Base-by-base conservation (phyloP, 208 protist genomes). In the Tritrichomonas musculus region DNA sequence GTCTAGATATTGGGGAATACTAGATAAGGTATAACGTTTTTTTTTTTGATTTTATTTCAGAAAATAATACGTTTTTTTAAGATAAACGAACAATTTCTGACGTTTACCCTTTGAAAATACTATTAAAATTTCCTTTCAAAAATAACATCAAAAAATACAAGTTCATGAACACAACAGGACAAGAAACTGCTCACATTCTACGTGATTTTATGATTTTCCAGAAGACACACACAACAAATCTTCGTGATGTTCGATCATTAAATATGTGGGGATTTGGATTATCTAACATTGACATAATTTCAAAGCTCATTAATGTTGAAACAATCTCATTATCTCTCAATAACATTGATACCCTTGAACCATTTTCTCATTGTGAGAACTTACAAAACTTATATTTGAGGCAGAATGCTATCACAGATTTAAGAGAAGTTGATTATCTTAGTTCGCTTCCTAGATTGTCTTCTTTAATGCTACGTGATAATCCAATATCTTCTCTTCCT, bases 201-300 rank as follows among this genome's bases (percentile, higher is more conserved):
- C 49, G 14, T 13, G 44, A 84, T 17, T 44, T 53, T 53, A 84
- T 84, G 73, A 84, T 84, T 53, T 84, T 84, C 44, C 41, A 49
- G 44, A 84, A 84, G 30, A 84, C 73, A 13, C 36, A 53, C 9
- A 53, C 73, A 1, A 49, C 4, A 14, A 53, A 17, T 33, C 25
- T 84, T 8, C 8, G 25, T 25, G 73, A 84, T 84, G 73, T 84
- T 53, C 2, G 44, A 25, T n/a, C 44, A 53, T 53, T 84, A 8
- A 84, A 49, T 33, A 84, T 84, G 36, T 84, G 73, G 73, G 73
- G 73, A 49, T 84, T 53, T 53, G 73, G 53, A 33, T n/a, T 84
- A n/a, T n/a, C 11, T 1, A n/a, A 84, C 53, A 25, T 84, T 84
- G 20, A 11, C 3, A 84, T 84, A n/a, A 13, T 84, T n/a, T 8